These are phyloP conservation scores for Rhynchosporium secalis DNA, from an alignment of 2,329 filamentous ascomycete species.

Conservation along the genomic window DNA sequence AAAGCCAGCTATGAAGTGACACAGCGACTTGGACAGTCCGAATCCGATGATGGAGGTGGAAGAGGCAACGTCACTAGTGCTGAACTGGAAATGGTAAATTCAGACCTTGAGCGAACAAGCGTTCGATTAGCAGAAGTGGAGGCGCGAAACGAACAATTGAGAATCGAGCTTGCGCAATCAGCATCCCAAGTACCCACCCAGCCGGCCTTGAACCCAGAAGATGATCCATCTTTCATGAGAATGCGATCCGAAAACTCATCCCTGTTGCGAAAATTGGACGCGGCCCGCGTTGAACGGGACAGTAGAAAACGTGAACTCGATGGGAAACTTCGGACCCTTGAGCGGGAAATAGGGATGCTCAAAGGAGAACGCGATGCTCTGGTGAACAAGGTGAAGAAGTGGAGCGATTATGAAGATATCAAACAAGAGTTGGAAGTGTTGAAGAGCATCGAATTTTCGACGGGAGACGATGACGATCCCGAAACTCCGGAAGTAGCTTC, in stretches of 20 bases:
- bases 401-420: constrained; percentile 92
- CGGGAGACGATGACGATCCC: constrained; percentile 75
- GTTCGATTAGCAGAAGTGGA: constrained; percentile 86
- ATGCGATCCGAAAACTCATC: constrained; percentile 92
- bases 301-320: constrained; percentile 76
- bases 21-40: constrained; percentile 77
- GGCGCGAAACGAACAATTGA: constrained; percentile 88
- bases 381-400: constrained; percentile 79
- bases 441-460: constrained; percentile 96
- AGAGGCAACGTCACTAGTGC: constrained; percentile 74
- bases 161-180: constrained; percentile 85
- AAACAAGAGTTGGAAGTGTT: constrained; percentile 95
- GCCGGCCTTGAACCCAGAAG: constrained; percentile 66
- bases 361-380: constrained; percentile 80
- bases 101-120: constrained; percentile 88
- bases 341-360: constrained; percentile 73
- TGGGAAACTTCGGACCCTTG: constrained; percentile 71
- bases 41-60: constrained; percentile 56
- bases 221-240: constrained; percentile 85
- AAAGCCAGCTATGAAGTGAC: constrained; percentile 98
- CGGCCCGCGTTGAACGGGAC: constrained; percentile 79
- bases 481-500: constrained; percentile 43
- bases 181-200: constrained; percentile 71
- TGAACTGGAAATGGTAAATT: constrained; percentile 89
- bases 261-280: constrained; percentile 83